These are phyloP conservation scores for Xylaria digitata DNA, from an alignment of 2,329 filamentous ascomycete genomes.

Conservation along the genomic window DNA sequence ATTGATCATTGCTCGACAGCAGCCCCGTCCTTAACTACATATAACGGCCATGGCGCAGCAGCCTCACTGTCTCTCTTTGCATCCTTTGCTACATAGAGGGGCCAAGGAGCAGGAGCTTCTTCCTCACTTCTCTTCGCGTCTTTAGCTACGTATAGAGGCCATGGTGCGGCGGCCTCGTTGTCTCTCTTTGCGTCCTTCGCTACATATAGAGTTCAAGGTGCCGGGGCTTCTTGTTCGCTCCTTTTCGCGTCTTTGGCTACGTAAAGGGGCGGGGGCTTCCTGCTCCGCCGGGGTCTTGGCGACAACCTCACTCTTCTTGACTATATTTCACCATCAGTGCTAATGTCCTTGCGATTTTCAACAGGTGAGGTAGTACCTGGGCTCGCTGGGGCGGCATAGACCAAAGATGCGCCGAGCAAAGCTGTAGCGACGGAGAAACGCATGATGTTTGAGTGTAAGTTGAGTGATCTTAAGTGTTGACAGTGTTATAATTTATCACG, in stretches of 20 bases:
- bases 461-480: background rate
- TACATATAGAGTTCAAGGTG: conserved; percentile 6
- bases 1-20: background rate
- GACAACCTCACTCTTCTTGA: conserved; percentile 5
- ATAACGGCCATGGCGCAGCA: background rate
- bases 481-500: background rate
- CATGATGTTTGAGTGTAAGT: conserved; percentile 3
- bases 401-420: background rate
- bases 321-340: conserved; percentile 1
- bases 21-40: conserved; percentile 5
- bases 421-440: background rate
- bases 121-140: no score
- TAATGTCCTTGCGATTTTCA: background rate
- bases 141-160: conserved; percentile 7
- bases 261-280: no score
- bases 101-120: background rate
- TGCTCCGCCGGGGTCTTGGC: background rate
- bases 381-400: conserved; percentile 1
- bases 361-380: background rate
- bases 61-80: conserved; percentile 8
- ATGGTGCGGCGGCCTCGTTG: background rate
- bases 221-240: background rate
- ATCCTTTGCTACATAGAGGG: conserved; percentile 1
- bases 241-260: background rate
- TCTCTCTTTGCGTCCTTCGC: conserved; percentile 4